Evolutionary conservation across 306 rosid genomes (phyloP).

Genomic region (Mucuna pruriens): DNA sequence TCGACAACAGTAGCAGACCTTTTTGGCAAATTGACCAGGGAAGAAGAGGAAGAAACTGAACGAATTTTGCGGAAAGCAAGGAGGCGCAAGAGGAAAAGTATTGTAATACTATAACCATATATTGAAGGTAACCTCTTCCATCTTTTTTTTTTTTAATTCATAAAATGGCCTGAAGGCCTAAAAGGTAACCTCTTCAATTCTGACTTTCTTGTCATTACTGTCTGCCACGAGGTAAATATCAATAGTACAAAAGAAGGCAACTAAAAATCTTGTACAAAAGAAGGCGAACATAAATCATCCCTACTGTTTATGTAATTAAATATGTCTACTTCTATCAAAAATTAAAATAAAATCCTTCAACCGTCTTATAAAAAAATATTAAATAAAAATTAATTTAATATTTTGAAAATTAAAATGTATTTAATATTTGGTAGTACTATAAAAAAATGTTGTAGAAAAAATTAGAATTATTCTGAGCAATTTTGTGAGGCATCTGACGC

Average conservation of each 20-base stretch:
- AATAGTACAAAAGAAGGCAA: too few species aligned
- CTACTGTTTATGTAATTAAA: not conserved
- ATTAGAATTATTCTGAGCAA: too few species aligned
- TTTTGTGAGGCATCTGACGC: not conserved
- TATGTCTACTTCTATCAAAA: too few species aligned
- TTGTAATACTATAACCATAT: conserved; percentile 58
- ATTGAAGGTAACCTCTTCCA: conserved; percentile 62
- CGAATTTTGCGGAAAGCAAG: conserved; percentile 84
- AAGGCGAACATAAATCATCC: not conserved
- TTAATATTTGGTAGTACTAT: too few species aligned
- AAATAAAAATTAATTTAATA: too few species aligned
- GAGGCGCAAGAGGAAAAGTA: conserved; percentile 77
- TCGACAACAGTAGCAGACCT: conserved; percentile 53
- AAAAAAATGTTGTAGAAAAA: too few species aligned
- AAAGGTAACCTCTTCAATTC: conserved; percentile 56
- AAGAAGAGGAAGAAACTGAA: conserved; percentile 72
- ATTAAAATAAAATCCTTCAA: too few species aligned
- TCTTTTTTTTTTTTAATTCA: too few species aligned
- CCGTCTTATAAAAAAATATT: too few species aligned
- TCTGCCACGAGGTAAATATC: not conserved
- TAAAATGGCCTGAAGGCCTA: too few species aligned
- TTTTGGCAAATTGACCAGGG: conserved; percentile 50
- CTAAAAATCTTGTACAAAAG: not conserved
- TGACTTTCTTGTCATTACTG: not conserved
- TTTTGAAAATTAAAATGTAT: too few species aligned